phyloP scores from a whole-genome alignment of 495 filamentous ascomycete species.

The Trichoderma reesei region DNA sequence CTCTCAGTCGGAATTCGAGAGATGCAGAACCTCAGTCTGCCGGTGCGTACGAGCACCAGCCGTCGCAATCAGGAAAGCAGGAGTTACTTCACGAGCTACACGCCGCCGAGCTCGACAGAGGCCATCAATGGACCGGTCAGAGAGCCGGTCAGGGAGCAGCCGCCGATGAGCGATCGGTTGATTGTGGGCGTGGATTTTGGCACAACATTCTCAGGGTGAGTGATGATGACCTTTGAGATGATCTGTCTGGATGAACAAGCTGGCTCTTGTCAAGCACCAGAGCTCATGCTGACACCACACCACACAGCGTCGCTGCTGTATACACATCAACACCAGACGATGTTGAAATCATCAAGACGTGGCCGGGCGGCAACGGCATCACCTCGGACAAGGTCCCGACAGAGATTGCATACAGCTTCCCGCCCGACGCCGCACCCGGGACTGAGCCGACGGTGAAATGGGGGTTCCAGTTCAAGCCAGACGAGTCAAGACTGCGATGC shows the following conservation, averaged over 20 bases:
- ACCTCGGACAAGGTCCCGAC: constrained; percentile 61
- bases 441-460: constrained; percentile 44
- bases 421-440: constrained; percentile 25
- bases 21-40: constrained; percentile 37
- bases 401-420: constrained; percentile 47
- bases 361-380: constrained; percentile 67
- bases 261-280: not conserved
- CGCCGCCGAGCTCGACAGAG: constrained; percentile 40
- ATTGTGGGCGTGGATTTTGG: constrained; percentile 62
- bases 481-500: constrained; percentile 62
- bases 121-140: constrained; percentile 46
- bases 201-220: constrained; percentile 61
- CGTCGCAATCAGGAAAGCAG: constrained; percentile 44
- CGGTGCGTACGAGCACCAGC: constrained; percentile 35
- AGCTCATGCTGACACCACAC: not conserved
- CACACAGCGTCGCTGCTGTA: constrained; percentile 55
- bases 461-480: constrained; percentile 70
- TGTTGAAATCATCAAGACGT: constrained; percentile 71
- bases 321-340: constrained; percentile 69
- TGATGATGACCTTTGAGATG: constrained; percentile 9
- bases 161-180: constrained; percentile 41
- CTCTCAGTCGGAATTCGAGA: not conserved
- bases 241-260: not conserved
- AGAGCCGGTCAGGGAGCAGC: constrained; percentile 38
- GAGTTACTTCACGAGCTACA: constrained; percentile 42